Conservation (phyloP, 1,139 yeast genomes). For the Pichia sp. region DNA sequence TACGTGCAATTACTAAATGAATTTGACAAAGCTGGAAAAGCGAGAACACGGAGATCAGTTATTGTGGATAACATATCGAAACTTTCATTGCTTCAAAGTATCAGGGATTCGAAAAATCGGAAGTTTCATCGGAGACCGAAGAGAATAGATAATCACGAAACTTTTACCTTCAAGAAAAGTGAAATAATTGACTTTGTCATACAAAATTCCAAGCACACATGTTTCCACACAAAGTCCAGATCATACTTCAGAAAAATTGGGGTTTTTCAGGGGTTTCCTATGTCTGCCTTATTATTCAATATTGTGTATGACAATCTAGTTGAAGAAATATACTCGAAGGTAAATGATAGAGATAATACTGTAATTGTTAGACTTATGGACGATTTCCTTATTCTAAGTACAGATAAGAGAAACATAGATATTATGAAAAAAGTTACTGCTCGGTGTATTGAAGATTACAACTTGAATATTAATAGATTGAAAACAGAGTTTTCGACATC, state of each 20-base stretch:
- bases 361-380: constrained; percentile 71
- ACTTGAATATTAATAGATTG: constrained; percentile 54
- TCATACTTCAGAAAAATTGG: constrained; percentile 58
- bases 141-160: constrained; percentile 32
- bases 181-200: constrained; percentile 36
- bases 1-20: constrained; percentile 17
- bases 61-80: constrained; percentile 10
- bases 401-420: constrained; percentile 32
- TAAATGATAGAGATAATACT: constrained; percentile 32
- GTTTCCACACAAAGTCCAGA: constrained; percentile 35
- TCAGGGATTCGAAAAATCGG: not conserved
- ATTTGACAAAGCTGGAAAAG: constrained; percentile 1
- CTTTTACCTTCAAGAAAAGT: constrained; percentile 30
- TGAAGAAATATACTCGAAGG: constrained; percentile 29
- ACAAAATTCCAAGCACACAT: constrained; percentile 41
- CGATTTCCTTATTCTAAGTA: constrained; percentile 74
- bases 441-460: constrained; percentile 49
- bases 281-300: constrained; percentile 78
- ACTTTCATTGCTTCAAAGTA: not conserved
- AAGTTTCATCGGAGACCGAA: not conserved
- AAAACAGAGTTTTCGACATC: constrained; percentile 44
- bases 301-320: constrained; percentile 67
- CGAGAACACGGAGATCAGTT: constrained; percentile 1
- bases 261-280: constrained; percentile 81
- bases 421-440: constrained; percentile 32